Evolutionary conservation across 2,329 filamentous ascomycete genomes (phyloP).

Genomic region (Ophiostoma novo-ulmi): DNA sequence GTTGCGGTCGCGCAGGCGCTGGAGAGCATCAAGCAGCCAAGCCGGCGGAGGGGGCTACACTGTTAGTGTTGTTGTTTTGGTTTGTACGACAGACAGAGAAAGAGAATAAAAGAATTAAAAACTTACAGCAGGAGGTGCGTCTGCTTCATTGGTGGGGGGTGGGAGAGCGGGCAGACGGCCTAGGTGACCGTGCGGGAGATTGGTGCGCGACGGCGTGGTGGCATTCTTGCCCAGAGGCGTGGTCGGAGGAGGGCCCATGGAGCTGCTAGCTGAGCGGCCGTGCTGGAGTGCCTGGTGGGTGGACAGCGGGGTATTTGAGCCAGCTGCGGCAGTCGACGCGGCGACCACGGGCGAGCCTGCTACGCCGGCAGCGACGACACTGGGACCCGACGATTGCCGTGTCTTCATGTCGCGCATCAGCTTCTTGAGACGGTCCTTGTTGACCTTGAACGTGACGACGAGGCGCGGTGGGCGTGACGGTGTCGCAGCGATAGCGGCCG

Average conservation of each 20-base stretch:
- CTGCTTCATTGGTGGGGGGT: slow-evolving; percentile 54
- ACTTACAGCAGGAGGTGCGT: slow-evolving; percentile 58
- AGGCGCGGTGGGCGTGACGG: slow-evolving; percentile 54
- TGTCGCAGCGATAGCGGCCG: slow-evolving; percentile 42
- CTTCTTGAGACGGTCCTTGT: slow-evolving; percentile 65
- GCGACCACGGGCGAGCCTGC: slow-evolving; percentile 1
- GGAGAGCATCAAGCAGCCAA: slow-evolving; percentile 76
- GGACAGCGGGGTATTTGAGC: slow-evolving; percentile 40
- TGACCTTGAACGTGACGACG: slow-evolving; percentile 70
- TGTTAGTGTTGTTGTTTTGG: neutral
- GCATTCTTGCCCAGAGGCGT: slow-evolving; percentile 37
- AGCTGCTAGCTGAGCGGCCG: slow-evolving; percentile 42
- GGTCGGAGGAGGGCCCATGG: slow-evolving; percentile 52
- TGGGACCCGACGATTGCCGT: slow-evolving; percentile 7
- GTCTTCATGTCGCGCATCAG: slow-evolving; percentile 45
- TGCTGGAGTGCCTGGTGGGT: slow-evolving; percentile 36
- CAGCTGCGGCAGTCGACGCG: slow-evolving; percentile 29
- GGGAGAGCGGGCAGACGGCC: slow-evolving; percentile 65
- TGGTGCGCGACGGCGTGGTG: slow-evolving; percentile 21
- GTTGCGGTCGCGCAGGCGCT: slow-evolving; percentile 57
- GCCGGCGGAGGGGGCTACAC: slow-evolving; percentile 72
- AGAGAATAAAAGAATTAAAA: neutral
- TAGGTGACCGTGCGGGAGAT: slow-evolving; percentile 47
- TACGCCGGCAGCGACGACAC: neutral
- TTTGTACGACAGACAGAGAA: neutral